phyloP scores from a whole-genome alignment of 2,329 filamentous ascomycete species.

The Didymella exigua region DNA sequence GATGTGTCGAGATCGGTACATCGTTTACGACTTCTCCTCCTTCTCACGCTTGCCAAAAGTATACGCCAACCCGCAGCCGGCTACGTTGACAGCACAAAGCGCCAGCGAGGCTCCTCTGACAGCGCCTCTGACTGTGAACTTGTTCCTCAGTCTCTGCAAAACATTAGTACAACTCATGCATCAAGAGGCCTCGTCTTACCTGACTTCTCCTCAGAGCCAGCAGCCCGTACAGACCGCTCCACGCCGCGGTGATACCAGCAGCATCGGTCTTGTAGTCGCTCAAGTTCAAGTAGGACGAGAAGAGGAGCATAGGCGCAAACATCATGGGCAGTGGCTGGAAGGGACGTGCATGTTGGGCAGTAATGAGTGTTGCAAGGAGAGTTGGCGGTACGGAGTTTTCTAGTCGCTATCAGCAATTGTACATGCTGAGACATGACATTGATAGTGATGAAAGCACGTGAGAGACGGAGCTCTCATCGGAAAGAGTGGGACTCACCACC shows the following conservation, averaged over 20 bases:
- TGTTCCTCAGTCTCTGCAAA: slow-evolving; percentile 50
- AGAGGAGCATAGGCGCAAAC: slow-evolving; percentile 69
- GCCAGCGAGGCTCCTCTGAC: slow-evolving; percentile 60
- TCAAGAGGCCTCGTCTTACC: slow-evolving; percentile 26
- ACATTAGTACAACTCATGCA: background rate
- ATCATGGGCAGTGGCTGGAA: slow-evolving; percentile 69
- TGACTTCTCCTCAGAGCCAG: slow-evolving; percentile 64
- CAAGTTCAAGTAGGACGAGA: slow-evolving; percentile 70
- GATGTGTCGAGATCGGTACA: background rate
- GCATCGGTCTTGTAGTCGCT: slow-evolving; percentile 66
- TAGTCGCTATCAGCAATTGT: slow-evolving; percentile 39
- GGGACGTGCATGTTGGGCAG: slow-evolving; percentile 69
- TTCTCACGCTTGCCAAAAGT: slow-evolving; percentile 54
- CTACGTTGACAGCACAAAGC: slow-evolving; percentile 57
- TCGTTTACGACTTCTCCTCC: slow-evolving; percentile 28
- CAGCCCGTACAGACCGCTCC: slow-evolving; percentile 69
- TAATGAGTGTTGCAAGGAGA: slow-evolving; percentile 68
- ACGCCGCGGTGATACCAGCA: slow-evolving; percentile 67
- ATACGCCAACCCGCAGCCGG: slow-evolving; percentile 59
- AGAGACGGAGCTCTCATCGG: slow-evolving; percentile 5
- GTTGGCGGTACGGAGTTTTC: slow-evolving; percentile 69
- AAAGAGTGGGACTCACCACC: slow-evolving; percentile 52
- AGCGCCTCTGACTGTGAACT: slow-evolving; percentile 57
- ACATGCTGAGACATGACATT: background rate
- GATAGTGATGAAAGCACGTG: slow-evolving; percentile 22